phyloP scores from a whole-genome alignment of 352 stramenopile genomes.

The Phytophthora syringae region DNA sequence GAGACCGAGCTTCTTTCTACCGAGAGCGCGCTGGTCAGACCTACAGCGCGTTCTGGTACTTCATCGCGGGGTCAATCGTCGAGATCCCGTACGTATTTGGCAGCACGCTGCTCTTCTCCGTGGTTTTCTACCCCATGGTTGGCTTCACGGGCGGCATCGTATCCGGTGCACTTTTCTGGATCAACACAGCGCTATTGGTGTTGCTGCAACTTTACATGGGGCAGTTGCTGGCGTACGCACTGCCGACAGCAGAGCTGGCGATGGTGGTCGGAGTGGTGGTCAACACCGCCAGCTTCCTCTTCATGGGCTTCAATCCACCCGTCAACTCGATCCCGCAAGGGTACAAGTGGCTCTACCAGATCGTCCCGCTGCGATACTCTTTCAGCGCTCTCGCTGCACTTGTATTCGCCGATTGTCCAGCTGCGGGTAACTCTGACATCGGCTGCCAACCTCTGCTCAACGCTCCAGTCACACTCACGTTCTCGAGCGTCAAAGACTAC shows the following conservation, averaged over 20 bases:
- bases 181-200: slow-evolving; percentile 52
- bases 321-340: slow-evolving; percentile 49
- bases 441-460: slow-evolving; percentile 37
- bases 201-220: slow-evolving; percentile 59
- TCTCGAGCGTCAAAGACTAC: slow-evolving; percentile 49
- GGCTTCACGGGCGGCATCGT: slow-evolving; percentile 47
- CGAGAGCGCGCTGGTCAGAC: slow-evolving; percentile 73
- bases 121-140: slow-evolving; percentile 66
- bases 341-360: slow-evolving; percentile 70
- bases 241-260: slow-evolving; percentile 49
- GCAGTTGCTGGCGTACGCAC: slow-evolving; percentile 47
- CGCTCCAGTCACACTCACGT: slow-evolving; percentile 36
- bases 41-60: slow-evolving; percentile 81
- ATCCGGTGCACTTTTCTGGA: slow-evolving; percentile 45
- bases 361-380: slow-evolving; percentile 52
- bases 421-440: slow-evolving; percentile 17
- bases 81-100: slow-evolving; percentile 72
- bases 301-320: slow-evolving; percentile 81
- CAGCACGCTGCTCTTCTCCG: slow-evolving; percentile 50
- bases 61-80: slow-evolving; percentile 70
- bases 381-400: slow-evolving; percentile 51
- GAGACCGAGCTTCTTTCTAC: slow-evolving; percentile 85
- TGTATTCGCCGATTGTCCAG: slow-evolving; percentile 47
- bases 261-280: slow-evolving; percentile 54
- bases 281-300: slow-evolving; percentile 77